Conservation (phyloP, 2,329 filamentous ascomycete genomes). For the Ophiostoma populinum region DNA sequence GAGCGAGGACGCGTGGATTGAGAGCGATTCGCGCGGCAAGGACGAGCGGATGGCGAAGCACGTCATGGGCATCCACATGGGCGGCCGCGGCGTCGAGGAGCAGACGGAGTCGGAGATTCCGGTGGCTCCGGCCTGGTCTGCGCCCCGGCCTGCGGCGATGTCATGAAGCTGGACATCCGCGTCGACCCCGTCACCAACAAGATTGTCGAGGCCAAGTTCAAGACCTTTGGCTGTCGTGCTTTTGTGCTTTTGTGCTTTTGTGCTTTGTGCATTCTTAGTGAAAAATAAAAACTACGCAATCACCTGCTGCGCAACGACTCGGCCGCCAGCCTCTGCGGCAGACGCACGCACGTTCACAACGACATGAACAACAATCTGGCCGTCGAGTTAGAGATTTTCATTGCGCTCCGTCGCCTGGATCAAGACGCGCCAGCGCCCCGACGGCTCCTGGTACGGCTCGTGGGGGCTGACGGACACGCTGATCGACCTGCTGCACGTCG, state of each 20-base stretch:
- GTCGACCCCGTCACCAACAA: conserved; percentile 76
- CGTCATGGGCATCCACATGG: conserved; percentile 96
- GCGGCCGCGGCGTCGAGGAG: conserved; percentile 66
- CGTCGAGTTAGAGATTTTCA: no score
- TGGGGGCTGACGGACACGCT: conserved; percentile 80
- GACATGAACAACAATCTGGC: no score
- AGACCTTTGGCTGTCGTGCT: conserved; percentile 97
- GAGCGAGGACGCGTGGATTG: no score
- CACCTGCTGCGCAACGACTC: no score
- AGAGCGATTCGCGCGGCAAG: conserved; percentile 57
- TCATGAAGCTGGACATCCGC: conserved; percentile 87
- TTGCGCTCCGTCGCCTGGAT: no score
- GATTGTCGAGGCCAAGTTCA: conserved; percentile 92
- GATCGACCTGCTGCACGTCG: conserved; percentile 78
- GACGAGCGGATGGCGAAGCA: conserved; percentile 91
- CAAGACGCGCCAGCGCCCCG: no score
- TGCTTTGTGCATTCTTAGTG: no score
- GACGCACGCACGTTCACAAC: no score
- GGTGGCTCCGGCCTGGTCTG: conserved; percentile 85
- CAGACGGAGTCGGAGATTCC: conserved; percentile 73
- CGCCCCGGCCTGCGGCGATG: conserved; percentile 74
- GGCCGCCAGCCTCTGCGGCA: no score
- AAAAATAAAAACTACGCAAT: no score
- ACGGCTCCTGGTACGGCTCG: no score
- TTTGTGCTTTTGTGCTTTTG: no score